A percentile compares a stretch with the other conserved stretches of the same genome.
Evolutionary conservation across 371 early-diverging fungal species (phyloP).

Genomic region (Mortierella sp.): DNA sequence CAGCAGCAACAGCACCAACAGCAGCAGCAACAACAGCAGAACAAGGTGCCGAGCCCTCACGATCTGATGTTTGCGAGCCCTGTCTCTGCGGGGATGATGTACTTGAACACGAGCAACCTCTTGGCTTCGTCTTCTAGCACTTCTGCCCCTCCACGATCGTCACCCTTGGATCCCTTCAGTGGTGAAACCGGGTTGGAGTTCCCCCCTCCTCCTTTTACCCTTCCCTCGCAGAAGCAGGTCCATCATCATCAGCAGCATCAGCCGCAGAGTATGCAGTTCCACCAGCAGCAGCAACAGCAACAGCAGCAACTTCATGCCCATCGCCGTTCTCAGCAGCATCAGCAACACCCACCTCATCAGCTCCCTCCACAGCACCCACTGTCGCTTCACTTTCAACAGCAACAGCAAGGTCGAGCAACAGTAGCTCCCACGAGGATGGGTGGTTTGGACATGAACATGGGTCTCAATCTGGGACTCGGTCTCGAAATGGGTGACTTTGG

Average conservation of each 20-base stretch:
- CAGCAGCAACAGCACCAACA: conserved; percentile 8
- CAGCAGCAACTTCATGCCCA: neutral
- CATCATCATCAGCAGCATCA: neutral
- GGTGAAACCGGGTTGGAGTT: conserved; percentile 1
- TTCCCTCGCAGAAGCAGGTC: conserved; percentile 7
- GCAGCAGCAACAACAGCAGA: conserved; percentile 1
- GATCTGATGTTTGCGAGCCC: neutral
- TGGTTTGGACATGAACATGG: neutral
- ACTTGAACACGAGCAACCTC: neutral
- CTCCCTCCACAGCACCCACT: neutral
- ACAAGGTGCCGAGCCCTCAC: neutral
- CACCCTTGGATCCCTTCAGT: neutral
- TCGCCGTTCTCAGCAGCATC: neutral
- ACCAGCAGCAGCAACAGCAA: conserved; percentile 1
- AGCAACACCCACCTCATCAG: neutral
- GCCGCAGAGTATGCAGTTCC: no score
- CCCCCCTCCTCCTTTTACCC: neutral
- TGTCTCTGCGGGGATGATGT: conserved; percentile 1
- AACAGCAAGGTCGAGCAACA: neutral
- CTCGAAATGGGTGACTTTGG: neutral
- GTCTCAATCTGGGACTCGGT: neutral
- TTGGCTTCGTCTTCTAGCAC: neutral
- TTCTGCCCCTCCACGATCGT: neutral
- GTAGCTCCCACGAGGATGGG: neutral
- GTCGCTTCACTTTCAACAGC: neutral